Conservation (phyloP, 257 asterid species). For the Misopates orontium region DNA sequence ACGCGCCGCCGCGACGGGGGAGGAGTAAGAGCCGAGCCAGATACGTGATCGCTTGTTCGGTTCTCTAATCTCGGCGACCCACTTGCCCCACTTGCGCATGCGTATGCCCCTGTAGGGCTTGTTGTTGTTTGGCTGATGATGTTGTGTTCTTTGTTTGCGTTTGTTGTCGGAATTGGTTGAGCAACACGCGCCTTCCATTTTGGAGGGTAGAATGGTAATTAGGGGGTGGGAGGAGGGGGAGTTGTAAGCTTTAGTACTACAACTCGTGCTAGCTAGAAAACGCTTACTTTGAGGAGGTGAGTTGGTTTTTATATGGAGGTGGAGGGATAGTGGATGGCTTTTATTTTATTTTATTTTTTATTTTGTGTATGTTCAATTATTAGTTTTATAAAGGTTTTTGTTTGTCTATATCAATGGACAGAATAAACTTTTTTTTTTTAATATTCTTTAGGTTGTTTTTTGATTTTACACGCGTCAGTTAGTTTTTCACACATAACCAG, state of each 20-base stretch:
- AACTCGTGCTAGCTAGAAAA: slow-evolving; percentile 9
- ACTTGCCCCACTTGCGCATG: slow-evolving; percentile 97
- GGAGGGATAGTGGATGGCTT: background rate
- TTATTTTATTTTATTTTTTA: too few species aligned
- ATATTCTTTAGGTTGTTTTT: too few species aligned
- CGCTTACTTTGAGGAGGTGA: background rate
- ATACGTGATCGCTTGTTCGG: slow-evolving; percentile 81
- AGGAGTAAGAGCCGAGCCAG: slow-evolving; percentile 88
- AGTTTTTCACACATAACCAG: too few species aligned
- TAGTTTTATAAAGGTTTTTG: too few species aligned
- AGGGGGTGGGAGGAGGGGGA: background rate
- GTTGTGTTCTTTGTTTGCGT: slow-evolving; percentile 46
- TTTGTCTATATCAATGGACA: too few species aligned
- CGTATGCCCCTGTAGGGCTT: slow-evolving; percentile 78
- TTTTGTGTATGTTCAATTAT: too few species aligned
- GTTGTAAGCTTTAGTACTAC: background rate
- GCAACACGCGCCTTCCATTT: slow-evolving; percentile 12
- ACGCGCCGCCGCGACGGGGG: slow-evolving; percentile 90
- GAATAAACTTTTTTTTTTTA: too few species aligned
- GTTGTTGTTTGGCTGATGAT: slow-evolving; percentile 33
- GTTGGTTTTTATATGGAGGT: background rate
- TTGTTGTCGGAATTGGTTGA: slow-evolving; percentile 9
- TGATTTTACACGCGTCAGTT: too few species aligned
- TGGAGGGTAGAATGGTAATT: background rate
- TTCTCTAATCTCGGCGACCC: slow-evolving; percentile 94